phyloP scores from a whole-genome alignment of 2,329 filamentous ascomycete species.

The Aspergillus sp. region DNA sequence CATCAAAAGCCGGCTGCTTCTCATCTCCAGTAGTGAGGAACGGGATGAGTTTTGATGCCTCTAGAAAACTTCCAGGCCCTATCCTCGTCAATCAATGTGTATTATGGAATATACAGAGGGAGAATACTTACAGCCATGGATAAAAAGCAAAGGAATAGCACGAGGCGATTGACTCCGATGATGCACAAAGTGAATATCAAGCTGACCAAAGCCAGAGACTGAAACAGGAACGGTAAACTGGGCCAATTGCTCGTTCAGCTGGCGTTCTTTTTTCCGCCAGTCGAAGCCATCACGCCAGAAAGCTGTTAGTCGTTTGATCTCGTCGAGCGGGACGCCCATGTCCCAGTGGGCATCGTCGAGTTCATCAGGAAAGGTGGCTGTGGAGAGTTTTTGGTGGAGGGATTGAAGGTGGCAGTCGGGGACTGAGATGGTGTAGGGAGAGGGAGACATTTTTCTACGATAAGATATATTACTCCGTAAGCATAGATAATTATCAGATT shows the following conservation, averaged over 20 bases:
- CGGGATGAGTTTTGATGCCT: conserved; percentile 43
- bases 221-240: conserved; percentile 53
- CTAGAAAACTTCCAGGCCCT: conserved; percentile 62
- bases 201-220: conserved; percentile 54
- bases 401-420: conserved; percentile 48
- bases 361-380: conserved; percentile 55
- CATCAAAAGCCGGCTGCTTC: conserved; percentile 44
- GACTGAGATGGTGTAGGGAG: conserved; percentile 48
- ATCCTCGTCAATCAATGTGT: conserved; percentile 16
- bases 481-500: no score
- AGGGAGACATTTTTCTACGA: no score
- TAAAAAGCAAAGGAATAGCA: conserved; percentile 62
- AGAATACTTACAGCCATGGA: conserved; percentile 55
- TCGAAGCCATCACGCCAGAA: conserved; percentile 56
- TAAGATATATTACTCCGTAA: no score
- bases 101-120: not conserved
- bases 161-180: conserved; percentile 46
- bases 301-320: conserved; percentile 54
- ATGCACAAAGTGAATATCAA: conserved; percentile 63
- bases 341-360: conserved; percentile 50
- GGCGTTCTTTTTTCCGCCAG: conserved; percentile 57
- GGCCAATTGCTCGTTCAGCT: conserved; percentile 54
- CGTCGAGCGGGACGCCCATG: conserved; percentile 56
- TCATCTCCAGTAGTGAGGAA: conserved; percentile 35
- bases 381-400: conserved; percentile 53